phyloP scores from a whole-genome alignment of 106 monocot genomes.

The Dioscorea dumetorum region DNA sequence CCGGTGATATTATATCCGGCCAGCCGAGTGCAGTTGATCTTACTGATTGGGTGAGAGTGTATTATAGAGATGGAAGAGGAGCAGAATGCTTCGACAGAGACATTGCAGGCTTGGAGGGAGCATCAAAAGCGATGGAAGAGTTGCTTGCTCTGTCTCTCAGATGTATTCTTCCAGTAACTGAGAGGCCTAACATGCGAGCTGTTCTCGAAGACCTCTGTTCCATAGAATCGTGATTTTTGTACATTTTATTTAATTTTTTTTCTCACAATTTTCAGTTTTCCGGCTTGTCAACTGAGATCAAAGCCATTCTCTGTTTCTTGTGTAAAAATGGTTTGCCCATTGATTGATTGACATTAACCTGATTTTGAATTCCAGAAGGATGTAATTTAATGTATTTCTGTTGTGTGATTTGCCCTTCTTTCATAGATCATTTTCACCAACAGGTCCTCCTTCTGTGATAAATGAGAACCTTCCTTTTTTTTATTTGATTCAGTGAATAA shows the following conservation, averaged over 20 bases:
- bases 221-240: slow-evolving; percentile 45
- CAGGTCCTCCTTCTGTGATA: no score
- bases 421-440: no score
- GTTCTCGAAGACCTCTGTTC: slow-evolving; percentile 63
- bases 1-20: slow-evolving; percentile 89
- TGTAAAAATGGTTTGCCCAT: no score
- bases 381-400: no score
- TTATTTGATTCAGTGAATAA: no score
- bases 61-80: slow-evolving; percentile 58
- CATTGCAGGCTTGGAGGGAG: slow-evolving; percentile 59
- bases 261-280: no score
- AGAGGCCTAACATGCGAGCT: slow-evolving; percentile 77
- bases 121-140: slow-evolving; percentile 58
- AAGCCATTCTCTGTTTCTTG: no score
- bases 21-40: slow-evolving; percentile 83
- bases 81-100: slow-evolving; percentile 73
- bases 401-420: no score
- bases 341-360: no score
- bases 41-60: slow-evolving; percentile 80
- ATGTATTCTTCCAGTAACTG: slow-evolving; percentile 73
- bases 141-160: slow-evolving; percentile 63
- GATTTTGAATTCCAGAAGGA: no score
- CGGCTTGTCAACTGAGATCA: no score
- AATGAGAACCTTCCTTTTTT: no score
- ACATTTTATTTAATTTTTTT: slow-evolving; percentile 13